A percentile compares a stretch with the other conserved stretches of the same genome.
These are phyloP conservation scores for Claviceps quebecensis DNA, from an alignment of 2,329 filamentous ascomycete genomes.

Conservation along the genomic window DNA sequence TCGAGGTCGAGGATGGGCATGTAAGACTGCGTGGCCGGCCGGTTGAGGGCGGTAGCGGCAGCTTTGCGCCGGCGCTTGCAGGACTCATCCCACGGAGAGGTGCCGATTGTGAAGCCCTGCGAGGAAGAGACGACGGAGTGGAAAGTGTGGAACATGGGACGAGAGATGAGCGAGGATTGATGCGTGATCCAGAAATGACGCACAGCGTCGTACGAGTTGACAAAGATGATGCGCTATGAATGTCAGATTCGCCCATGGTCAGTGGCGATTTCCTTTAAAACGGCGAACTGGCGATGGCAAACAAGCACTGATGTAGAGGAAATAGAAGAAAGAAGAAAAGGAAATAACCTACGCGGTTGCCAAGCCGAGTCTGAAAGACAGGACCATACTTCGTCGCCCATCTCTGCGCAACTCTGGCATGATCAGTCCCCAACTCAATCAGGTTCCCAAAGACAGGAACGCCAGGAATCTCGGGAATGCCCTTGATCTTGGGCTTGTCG, in stretches of 20 bases:
- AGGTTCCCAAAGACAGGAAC: constrained; percentile 50
- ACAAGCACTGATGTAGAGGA: background rate
- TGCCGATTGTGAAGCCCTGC: constrained; percentile 71
- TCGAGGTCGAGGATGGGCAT: constrained; percentile 75
- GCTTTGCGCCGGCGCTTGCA: constrained; percentile 67
- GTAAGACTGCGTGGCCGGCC: constrained; percentile 62
- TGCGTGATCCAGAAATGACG: constrained; percentile 65
- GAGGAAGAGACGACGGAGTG: constrained; percentile 65
- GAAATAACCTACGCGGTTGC: constrained; percentile 40
- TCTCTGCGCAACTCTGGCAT: constrained; percentile 38
- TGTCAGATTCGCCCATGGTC: too few species aligned
- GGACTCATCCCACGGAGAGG: constrained; percentile 71
- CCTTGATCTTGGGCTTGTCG: constrained; percentile 46
- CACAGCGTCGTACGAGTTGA: constrained; percentile 64
- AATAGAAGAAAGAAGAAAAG: background rate
- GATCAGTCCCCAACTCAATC: constrained; percentile 41
- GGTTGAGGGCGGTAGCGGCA: constrained; percentile 64
- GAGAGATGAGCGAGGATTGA: constrained; percentile 62
- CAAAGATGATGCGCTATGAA: constrained; percentile 52
- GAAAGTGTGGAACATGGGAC: constrained; percentile 68
- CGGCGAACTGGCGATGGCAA: background rate
- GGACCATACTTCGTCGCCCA: constrained; percentile 49
- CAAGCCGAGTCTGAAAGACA: constrained; percentile 54
- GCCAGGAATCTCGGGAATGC: constrained; percentile 46
- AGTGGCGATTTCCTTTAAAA: too few species aligned